Conservation (phyloP, 345 rosid species). For the Salix suchowensis region DNA sequence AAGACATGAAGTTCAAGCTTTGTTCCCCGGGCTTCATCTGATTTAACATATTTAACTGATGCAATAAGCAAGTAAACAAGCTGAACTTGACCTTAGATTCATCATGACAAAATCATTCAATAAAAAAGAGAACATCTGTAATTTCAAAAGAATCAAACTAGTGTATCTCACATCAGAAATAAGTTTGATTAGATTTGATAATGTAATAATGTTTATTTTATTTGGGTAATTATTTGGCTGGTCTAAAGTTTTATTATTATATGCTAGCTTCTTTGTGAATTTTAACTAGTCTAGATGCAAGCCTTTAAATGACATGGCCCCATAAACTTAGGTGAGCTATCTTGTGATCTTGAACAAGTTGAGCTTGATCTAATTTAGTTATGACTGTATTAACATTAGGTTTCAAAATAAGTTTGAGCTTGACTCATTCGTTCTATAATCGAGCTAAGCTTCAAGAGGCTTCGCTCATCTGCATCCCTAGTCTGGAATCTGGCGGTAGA, state of each 20-base stretch:
- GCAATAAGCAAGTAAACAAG: not conserved
- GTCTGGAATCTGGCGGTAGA: not conserved
- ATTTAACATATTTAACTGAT: not conserved
- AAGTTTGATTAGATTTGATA: not conserved
- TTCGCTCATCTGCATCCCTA: not conserved
- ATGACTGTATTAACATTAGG: not conserved
- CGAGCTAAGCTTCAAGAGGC: not conserved
- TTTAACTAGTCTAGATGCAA: not conserved
- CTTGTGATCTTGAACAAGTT: not conserved
- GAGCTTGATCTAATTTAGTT: not conserved
- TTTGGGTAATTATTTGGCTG: not conserved
- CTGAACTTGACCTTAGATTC: not conserved
- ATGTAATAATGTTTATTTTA: not conserved
- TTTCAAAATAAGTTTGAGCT: not conserved
- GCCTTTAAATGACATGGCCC: not conserved
- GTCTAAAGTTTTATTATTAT: not conserved
- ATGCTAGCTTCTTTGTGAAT: not conserved
- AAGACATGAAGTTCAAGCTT: not conserved
- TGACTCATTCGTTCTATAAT: not conserved
- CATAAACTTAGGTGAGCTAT: not conserved
- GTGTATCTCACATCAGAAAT: not conserved
- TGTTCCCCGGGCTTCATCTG: not conserved
- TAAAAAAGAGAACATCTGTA: not conserved
- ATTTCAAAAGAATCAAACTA: not conserved
- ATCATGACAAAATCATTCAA: not conserved